Evolutionary conservation across 2,329 filamentous ascomycete species (phyloP).

Genomic region (Penicillium brevicompactum): DNA sequence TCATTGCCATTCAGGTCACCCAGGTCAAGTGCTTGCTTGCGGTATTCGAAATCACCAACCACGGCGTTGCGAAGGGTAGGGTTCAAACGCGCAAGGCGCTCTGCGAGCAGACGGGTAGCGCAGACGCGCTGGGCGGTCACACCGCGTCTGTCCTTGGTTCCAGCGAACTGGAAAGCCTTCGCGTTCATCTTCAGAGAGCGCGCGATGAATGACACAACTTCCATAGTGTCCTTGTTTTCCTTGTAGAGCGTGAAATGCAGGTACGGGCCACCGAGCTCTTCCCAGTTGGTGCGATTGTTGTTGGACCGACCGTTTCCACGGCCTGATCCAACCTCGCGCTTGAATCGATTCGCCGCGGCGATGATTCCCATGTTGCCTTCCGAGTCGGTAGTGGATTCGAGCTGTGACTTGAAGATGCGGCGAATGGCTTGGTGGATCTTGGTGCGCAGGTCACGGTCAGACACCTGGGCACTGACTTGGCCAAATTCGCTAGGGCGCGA

Average conservation of each 20-base stretch:
- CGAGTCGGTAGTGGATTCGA: conserved; percentile 76
- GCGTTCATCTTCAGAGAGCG: conserved; percentile 69
- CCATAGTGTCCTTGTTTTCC: conserved; percentile 97
- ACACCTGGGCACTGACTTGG: conserved; percentile 56
- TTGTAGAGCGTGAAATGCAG: conserved; percentile 93
- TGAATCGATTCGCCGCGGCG: conserved; percentile 41
- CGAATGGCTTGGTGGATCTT: conserved; percentile 69
- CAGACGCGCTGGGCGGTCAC: conserved; percentile 84
- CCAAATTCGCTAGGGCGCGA: conserved; percentile 60
- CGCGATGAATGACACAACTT: conserved; percentile 75
- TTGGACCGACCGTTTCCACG: conserved; percentile 28
- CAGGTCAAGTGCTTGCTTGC: conserved; percentile 70
- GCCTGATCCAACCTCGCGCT: conserved; percentile 35
- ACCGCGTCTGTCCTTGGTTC: conserved; percentile 87
- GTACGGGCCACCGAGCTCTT: conserved; percentile 74
- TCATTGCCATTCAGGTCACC: conserved; percentile 88
- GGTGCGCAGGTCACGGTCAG: conserved; percentile 63
- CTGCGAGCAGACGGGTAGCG: conserved; percentile 60
- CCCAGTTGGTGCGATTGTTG: conserved; percentile 58
- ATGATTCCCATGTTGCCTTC: conserved; percentile 67
- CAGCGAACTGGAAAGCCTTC: conserved; percentile 77
- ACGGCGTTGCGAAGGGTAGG: conserved; percentile 61
- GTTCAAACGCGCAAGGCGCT: conserved; percentile 67
- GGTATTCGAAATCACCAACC: conserved; percentile 81
- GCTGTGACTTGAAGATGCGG: conserved; percentile 73